Evolutionary conservation across 2,329 filamentous ascomycete genomes (phyloP), one percentile per base, ranked within the genome.

Genomic region (Monascus ruber): DNA sequence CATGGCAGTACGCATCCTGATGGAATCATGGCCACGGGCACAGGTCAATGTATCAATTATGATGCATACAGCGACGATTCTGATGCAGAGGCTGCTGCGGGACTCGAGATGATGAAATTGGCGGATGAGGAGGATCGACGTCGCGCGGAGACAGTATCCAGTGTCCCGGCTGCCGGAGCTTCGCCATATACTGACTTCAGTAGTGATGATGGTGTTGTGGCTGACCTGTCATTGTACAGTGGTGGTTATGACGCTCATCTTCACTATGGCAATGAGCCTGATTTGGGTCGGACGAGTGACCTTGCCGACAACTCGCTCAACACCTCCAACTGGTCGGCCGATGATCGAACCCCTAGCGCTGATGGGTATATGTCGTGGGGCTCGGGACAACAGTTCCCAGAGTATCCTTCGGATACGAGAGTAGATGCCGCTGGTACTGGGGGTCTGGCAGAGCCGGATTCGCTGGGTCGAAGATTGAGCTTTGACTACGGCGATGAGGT

Each of bases 401-500:
- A 72, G 6, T 71, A 76, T 47, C 66, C 64, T 39, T 69, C 59
- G 9, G 72, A 79, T 39, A 85, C 83, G 5, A 76, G 83, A 39
- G 82, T 94, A 37, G 89, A 96, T 60, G 87, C 85, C 35, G 83
- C 78, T 36, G 88, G 85, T 5, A 95, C 87, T n/a, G 91, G 89
- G 32, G 91, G 91, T 1, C 64, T 95, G 26, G 79, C 87, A 45
- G 76, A 84, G 42, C 87, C 88, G 2, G 77, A 72, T 36, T 71
- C 70, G 5, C 75, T 65, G 44, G 61, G 59, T 33, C 67, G 87
- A 47, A 77, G 86, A 43, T 70, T 87, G 52, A 95, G 87, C 62
- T 95, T 91, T 51, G 89, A 96, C 50, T 86, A 94, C 56, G 89
- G 85, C 2, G 91, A 95, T 49, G 91, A 96, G 59, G 71, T 34